Conservation (phyloP, 148 eudicot genomes). For the Tetragonia tetragonoides region DNA sequence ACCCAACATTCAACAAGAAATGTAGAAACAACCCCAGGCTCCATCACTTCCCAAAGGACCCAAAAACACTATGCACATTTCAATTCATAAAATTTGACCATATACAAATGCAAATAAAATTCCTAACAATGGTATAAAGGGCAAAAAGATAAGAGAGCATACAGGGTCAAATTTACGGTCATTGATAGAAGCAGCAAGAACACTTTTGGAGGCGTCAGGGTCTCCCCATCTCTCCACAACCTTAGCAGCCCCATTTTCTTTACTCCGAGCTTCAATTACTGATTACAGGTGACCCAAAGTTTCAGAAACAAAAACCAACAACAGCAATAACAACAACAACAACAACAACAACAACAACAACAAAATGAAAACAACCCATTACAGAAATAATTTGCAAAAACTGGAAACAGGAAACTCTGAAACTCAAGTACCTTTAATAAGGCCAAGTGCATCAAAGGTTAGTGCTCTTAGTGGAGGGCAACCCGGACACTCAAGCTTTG, state of each 20-base stretch:
- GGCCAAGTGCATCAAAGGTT: constrained; percentile 75
- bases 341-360: background rate
- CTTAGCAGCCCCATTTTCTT: constrained; percentile 57
- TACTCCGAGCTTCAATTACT: constrained; percentile 82
- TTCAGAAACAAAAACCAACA: background rate
- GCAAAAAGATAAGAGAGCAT: constrained; percentile 15
- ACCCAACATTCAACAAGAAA: background rate
- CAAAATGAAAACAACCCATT: background rate
- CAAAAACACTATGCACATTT: too few relatives aligned
- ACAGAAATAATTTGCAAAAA: background rate
- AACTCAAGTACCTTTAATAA: constrained; percentile 57
- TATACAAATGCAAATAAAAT: too few relatives aligned
- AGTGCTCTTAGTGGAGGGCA: constrained; percentile 90
- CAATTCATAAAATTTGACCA: too few relatives aligned
- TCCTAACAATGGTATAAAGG: too few relatives aligned
- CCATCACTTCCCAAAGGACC: background rate
- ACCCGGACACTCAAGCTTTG: constrained; percentile 65
- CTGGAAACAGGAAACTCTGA: background rate
- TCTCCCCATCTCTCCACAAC: constrained; percentile 93
- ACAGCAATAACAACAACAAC: background rate
- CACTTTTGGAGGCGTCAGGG: constrained; percentile 62
- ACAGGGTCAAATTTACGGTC: constrained; percentile 68
- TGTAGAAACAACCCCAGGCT: background rate
- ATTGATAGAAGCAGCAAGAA: constrained; percentile 65
- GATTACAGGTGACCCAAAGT: constrained; percentile 7